Evolutionary conservation across 768 basidiomycete genomes (phyloP).

Genomic region (Suillus luteus): DNA sequence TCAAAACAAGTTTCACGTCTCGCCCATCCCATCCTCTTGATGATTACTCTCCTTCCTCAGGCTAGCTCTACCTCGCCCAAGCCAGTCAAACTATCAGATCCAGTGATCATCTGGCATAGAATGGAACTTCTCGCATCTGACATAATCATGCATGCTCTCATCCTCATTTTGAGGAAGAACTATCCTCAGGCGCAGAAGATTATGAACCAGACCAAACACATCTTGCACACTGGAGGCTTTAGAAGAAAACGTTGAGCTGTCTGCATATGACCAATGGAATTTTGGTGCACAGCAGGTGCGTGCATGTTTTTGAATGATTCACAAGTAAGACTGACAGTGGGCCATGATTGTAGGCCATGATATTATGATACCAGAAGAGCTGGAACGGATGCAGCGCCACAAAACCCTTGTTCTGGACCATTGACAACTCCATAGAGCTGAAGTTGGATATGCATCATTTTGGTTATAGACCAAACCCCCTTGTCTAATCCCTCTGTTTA

Average conservation of each 20-base stretch:
- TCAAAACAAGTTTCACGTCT: too few species aligned
- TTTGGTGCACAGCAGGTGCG: constrained; percentile 95
- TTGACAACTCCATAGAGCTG: constrained; percentile 87
- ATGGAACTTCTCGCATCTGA: constrained; percentile 97
- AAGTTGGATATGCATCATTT: too few species aligned
- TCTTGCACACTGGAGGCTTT: constrained; percentile 92
- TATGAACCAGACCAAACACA: constrained; percentile 87
- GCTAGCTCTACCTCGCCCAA: constrained; percentile 35
- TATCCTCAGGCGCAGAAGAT: constrained; percentile 79
- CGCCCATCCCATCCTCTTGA: constrained; percentile 70
- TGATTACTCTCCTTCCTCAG: constrained; percentile 81
- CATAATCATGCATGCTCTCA: constrained; percentile 94
- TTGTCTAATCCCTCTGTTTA: too few species aligned
- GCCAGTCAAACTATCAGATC: constrained; percentile 60
- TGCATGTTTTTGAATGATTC: constrained; percentile 8
- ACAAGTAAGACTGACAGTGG: background rate
- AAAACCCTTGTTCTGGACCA: constrained; percentile 90
- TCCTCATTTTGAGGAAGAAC: constrained; percentile 60
- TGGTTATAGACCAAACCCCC: too few species aligned
- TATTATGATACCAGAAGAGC: constrained; percentile 91
- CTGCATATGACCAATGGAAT: constrained; percentile 92
- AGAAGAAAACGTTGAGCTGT: constrained; percentile 88
- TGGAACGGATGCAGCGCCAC: constrained; percentile 93
- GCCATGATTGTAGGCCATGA: constrained; percentile 71
- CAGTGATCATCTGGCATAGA: constrained; percentile 85